Evolutionary conservation across 305 asterid genomes (phyloP), one percentile per base, ranked within the genome.

Genomic region (Rubia balearica): DNA sequence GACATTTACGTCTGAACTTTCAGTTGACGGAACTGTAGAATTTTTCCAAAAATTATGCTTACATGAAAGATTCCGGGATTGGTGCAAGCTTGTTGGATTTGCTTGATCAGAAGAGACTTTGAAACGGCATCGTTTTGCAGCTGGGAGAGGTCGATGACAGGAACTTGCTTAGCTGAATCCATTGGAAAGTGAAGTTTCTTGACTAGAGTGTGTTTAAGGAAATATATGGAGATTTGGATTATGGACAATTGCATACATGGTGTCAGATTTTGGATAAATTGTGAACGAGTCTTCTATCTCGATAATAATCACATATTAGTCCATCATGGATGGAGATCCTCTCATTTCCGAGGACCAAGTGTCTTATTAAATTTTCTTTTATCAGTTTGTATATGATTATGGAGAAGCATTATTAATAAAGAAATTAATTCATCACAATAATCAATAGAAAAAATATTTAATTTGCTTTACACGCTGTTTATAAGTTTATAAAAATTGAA

Each of bases 71-170:
- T 0, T 0, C 76, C 76, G 7, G 8, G 16, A 0, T 24, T 24
- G 36, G 42, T 33, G 60, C 76, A 73, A 65, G 76, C 76, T 56
- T 73, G 57, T 0, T 41, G 59, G n/a, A 73, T 65, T 7, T 73
- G 13, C 2, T 73, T 22, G 71, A 73, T 66, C 14, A 65, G 19
- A 1, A 38, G 10, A 65, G 72, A 65, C 10, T 43, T 73, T 0
- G 46, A 8, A 1, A 24, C 5, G n/a, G 51, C 19, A 42, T 51
- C 53, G 9, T 67, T 53, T n/a, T 46, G 24, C 16, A 74, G 51
- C 1, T 46, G 38, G 67, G 78, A 68, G 43, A 74, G 38, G 27
- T 74, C 70, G 6, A 74, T 40, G 3, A 74, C 48, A 0, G 74
- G 78, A 13, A 74, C 73, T 13, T 16, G n/a, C 16, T 5, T 36